These are phyloP conservation scores for Kazachstania bromeliacearum DNA, from an alignment of 805 yeast genomes.

Conservation along the genomic window DNA sequence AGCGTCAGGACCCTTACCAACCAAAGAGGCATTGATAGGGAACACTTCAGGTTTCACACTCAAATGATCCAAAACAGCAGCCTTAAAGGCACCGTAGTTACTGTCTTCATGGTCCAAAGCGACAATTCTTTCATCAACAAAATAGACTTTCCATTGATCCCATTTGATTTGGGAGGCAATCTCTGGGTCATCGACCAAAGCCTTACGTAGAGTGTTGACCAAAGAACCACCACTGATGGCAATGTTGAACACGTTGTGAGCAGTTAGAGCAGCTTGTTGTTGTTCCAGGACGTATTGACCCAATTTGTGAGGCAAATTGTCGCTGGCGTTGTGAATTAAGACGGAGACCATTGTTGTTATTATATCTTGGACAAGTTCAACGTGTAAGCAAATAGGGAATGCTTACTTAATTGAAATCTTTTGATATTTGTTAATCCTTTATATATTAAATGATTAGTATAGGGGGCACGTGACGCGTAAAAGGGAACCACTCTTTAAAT, in stretches of 20 bases:
- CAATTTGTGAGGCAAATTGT: constrained; percentile 54
- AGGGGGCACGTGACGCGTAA: too few relatives aligned
- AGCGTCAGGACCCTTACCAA: constrained; percentile 45
- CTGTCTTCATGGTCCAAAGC: constrained; percentile 76
- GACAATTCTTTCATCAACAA: constrained; percentile 87
- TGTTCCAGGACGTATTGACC: constrained; percentile 51
- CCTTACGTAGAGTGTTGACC: constrained; percentile 56
- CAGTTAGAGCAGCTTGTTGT: constrained; percentile 51
- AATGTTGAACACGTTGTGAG: constrained; percentile 43
- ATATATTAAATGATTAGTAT: too few relatives aligned
- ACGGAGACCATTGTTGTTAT: constrained; percentile 28
- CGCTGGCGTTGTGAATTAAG: constrained; percentile 39
- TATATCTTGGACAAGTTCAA: neutral
- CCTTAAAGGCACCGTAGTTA: constrained; percentile 71
- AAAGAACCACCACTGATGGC: constrained; percentile 91
- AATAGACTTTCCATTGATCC: constrained; percentile 71
- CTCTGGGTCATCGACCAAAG: constrained; percentile 50
- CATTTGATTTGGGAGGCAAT: constrained; percentile 44
- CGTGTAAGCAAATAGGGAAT: too few relatives aligned
- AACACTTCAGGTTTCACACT: constrained; percentile 39
- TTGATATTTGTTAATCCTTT: too few relatives aligned
- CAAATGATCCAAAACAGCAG: constrained; percentile 45
- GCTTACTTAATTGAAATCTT: too few relatives aligned
- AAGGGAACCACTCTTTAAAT: too few relatives aligned
- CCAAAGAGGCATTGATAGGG: constrained; percentile 55